Conservation (phyloP, 257 asterid genomes). For the Linaria vulgaris region DNA sequence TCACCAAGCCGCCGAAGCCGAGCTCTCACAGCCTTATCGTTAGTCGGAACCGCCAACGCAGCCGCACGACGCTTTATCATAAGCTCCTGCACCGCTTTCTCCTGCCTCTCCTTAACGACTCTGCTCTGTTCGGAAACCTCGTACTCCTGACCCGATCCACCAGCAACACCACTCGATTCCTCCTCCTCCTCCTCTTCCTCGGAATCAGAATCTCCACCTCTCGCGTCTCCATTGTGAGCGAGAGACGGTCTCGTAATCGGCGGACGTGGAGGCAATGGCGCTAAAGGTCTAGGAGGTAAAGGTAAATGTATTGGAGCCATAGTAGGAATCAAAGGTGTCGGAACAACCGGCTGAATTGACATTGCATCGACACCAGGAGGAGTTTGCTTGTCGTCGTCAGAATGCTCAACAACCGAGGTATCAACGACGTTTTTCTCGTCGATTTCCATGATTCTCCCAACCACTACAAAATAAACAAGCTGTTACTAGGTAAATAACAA, state of each 20-base stretch:
- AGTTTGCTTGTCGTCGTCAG: constrained; percentile 39
- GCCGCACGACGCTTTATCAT: constrained; percentile 85
- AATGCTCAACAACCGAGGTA: constrained; percentile 37
- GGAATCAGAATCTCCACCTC: constrained; percentile 56
- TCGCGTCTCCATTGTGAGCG: constrained; percentile 56
- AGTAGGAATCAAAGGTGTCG: constrained; percentile 43
- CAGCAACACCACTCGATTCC: constrained; percentile 31
- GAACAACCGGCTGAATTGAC: constrained; percentile 32
- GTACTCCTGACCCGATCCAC: constrained; percentile 49
- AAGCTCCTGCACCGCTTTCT: constrained; percentile 86
- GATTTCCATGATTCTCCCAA: constrained; percentile 53
- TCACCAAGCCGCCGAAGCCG: constrained; percentile 89
- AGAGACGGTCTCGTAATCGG: constrained; percentile 49
- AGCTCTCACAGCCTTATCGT: constrained; percentile 82
- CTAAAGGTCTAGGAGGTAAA: constrained; percentile 61
- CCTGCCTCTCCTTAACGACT: constrained; percentile 64
- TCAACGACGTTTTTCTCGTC: constrained; percentile 52
- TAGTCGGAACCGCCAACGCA: constrained; percentile 92
- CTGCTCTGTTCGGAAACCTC: constrained; percentile 85
- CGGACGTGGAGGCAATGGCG: constrained; percentile 63
- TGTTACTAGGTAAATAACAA: neutral
- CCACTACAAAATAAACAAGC: constrained; percentile 1
- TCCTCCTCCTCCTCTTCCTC: constrained; percentile 56
- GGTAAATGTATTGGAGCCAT: constrained; percentile 51
- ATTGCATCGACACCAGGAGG: constrained; percentile 49